These are phyloP conservation scores for Ogataea trehaloabstinens DNA, from an alignment of 805 yeast species.

Conservation along the genomic window DNA sequence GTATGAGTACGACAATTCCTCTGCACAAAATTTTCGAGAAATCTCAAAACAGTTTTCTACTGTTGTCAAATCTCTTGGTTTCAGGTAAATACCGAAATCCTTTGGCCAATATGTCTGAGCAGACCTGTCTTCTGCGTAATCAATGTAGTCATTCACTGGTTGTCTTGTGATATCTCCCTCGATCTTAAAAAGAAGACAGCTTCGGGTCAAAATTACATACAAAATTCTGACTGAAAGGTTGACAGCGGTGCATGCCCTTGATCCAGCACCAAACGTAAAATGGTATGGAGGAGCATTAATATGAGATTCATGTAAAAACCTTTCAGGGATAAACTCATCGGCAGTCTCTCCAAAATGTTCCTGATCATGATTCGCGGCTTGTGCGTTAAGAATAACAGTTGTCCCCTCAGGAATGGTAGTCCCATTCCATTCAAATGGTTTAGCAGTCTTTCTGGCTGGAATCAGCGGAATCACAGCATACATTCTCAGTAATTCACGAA, in stretches of 20 bases:
- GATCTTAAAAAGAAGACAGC: conserved; percentile 18
- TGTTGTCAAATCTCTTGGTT: conserved; percentile 8
- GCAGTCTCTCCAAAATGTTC: conserved; percentile 17
- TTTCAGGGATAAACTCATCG: conserved; percentile 20
- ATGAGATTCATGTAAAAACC: conserved; percentile 12
- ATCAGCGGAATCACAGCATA: conserved; percentile 22
- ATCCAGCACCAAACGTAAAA: conserved; percentile 24
- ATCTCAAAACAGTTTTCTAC: conserved; percentile 10
- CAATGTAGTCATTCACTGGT: conserved; percentile 17
- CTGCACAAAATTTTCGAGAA: conserved; percentile 7
- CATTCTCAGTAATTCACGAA: conserved; percentile 22
- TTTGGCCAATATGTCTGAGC: conserved; percentile 25
- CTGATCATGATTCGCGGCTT: conserved; percentile 23
- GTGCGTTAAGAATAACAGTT: conserved; percentile 24
- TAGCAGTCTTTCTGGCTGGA: conserved; percentile 23
- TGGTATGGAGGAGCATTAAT: conserved; percentile 22
- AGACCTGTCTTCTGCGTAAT: conserved; percentile 18
- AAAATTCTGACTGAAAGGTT: conserved; percentile 20
- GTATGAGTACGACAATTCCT: conserved; percentile 15
- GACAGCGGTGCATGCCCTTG: conserved; percentile 25
- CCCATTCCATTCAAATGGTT: conserved; percentile 15
- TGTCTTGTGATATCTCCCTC: conserved; percentile 1
- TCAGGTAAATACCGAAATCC: conserved; percentile 15
- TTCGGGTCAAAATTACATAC: conserved; percentile 15
- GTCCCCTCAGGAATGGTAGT: conserved; percentile 17